phyloP scores from a whole-genome alignment of 805 yeast genomes.

The Sporopachydermia lactativora region DNA sequence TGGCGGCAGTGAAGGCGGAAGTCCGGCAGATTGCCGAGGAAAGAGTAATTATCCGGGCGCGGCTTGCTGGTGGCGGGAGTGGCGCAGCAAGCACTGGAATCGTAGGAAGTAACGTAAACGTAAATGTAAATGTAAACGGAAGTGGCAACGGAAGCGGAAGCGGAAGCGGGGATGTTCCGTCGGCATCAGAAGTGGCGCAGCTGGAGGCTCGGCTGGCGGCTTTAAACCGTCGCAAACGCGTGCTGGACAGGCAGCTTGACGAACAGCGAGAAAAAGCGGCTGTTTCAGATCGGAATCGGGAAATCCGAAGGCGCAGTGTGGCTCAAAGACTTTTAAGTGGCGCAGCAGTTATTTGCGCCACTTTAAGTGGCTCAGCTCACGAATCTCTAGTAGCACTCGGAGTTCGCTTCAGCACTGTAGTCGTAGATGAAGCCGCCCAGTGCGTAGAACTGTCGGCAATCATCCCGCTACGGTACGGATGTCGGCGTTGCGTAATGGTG shows the following conservation, averaged over 20 bases:
- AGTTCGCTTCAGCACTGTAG: conserved; percentile 74
- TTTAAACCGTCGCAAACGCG: conserved; percentile 47
- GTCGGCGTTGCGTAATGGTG: conserved; percentile 84
- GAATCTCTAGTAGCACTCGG: conserved; percentile 65
- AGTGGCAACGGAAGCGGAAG: too few relatives aligned
- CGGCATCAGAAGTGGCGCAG: conserved; percentile 14
- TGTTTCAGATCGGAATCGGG: conserved; percentile 58
- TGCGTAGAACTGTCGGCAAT: conserved; percentile 87
- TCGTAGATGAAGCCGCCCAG: conserved; percentile 96
- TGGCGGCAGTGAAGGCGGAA: conserved; percentile 31
- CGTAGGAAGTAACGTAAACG: background rate
- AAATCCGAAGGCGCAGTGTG: conserved; percentile 57
- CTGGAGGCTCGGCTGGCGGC: conserved; percentile 34
- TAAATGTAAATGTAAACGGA: too few relatives aligned
- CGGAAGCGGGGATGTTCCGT: too few relatives aligned
- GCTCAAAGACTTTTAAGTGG: conserved; percentile 59
- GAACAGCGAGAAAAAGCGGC: conserved; percentile 63
- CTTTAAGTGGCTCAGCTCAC: conserved; percentile 90
- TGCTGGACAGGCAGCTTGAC: conserved; percentile 60
- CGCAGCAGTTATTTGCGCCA: conserved; percentile 82
- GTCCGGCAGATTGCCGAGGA: conserved; percentile 40
- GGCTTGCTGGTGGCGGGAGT: conserved; percentile 18
- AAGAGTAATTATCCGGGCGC: conserved; percentile 38
- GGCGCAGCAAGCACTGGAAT: too few relatives aligned
- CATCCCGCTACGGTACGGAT: conserved; percentile 86